These are phyloP conservation scores for Starmerella etchellsii DNA, from an alignment of 805 yeast genomes.

Conservation along the genomic window DNA sequence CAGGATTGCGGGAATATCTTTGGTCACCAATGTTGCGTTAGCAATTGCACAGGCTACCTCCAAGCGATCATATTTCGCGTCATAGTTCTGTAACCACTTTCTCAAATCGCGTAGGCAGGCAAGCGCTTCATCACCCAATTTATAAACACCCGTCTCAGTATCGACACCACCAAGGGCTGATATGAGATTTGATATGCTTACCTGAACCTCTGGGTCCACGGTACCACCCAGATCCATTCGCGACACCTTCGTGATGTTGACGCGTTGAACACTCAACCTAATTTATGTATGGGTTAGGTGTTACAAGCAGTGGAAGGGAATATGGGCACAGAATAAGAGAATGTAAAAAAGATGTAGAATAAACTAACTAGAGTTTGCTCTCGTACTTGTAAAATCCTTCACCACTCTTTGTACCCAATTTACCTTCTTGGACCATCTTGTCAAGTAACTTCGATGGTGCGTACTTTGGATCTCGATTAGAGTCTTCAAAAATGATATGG, in stretches of 20 bases:
- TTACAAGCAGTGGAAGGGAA: too few species aligned
- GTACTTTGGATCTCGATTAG: constrained; percentile 31
- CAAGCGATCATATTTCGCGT: constrained; percentile 54
- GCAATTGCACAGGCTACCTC: constrained; percentile 84
- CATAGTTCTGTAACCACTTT: constrained; percentile 76
- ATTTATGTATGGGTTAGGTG: too few species aligned
- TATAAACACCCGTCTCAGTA: constrained; percentile 46
- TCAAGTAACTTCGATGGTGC: constrained; percentile 30
- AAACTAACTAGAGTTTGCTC: not conserved
- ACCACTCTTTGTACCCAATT: constrained; percentile 31
- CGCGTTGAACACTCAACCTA: not conserved
- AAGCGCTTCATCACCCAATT: constrained; percentile 73
- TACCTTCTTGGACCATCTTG: constrained; percentile 33
- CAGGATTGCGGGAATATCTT: constrained; percentile 63
- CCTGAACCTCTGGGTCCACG: constrained; percentile 29
- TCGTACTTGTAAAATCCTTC: constrained; percentile 28
- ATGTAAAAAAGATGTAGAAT: not conserved
- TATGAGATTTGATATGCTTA: constrained; percentile 68
- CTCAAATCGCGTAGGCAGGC: constrained; percentile 81
- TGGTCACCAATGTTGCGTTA: constrained; percentile 56
- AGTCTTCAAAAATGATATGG: constrained; percentile 30
- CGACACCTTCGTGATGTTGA: not conserved
- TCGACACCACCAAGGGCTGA: constrained; percentile 90
- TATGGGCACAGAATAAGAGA: too few species aligned
- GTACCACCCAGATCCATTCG: constrained; percentile 9